These are phyloP conservation scores for Ophiostoma montium DNA, from an alignment of 2,329 filamentous ascomycete species.

Conservation along the genomic window DNA sequence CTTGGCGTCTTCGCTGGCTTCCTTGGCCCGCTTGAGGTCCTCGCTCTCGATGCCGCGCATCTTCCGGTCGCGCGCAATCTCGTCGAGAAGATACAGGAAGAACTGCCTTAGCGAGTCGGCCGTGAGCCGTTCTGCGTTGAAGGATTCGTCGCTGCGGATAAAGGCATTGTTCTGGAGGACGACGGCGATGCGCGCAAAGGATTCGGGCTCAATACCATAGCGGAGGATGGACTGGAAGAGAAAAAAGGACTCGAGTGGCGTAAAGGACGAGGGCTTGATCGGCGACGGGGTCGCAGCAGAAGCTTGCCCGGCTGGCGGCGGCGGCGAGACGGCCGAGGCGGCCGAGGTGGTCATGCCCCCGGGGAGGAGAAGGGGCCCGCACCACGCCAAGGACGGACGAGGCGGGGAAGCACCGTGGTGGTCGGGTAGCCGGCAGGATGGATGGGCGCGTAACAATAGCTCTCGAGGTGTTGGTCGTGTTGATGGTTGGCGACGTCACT, in stretches of 20 bases:
- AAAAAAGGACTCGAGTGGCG: constrained; percentile 23
- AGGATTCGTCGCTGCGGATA: constrained; percentile 54
- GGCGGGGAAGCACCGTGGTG: constrained; percentile 1
- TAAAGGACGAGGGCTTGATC: constrained; percentile 14
- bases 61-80: constrained; percentile 36
- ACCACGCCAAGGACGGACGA: constrained; percentile 21
- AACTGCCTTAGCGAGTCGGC: constrained; percentile 67
- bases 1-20: constrained; percentile 45
- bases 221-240: constrained; percentile 21
- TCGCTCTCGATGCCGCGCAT: constrained; percentile 19
- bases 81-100: constrained; percentile 61
- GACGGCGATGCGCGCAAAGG: constrained; percentile 29
- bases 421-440: not conserved
- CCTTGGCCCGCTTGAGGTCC: constrained; percentile 39
- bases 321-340: constrained; percentile 5
- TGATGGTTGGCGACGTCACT: no score
- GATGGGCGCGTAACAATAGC: not conserved
- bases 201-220: constrained; percentile 18
- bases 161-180: constrained; percentile 59
- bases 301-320: not conserved
- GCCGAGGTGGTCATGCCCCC: constrained; percentile 22
- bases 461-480: not conserved
- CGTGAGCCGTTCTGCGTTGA: constrained; percentile 59
- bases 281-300: not conserved
- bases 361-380: constrained; percentile 15